Evolutionary conservation across 2,329 filamentous ascomycete genomes (phyloP).

Genomic region (Bipolaris zeicola): DNA sequence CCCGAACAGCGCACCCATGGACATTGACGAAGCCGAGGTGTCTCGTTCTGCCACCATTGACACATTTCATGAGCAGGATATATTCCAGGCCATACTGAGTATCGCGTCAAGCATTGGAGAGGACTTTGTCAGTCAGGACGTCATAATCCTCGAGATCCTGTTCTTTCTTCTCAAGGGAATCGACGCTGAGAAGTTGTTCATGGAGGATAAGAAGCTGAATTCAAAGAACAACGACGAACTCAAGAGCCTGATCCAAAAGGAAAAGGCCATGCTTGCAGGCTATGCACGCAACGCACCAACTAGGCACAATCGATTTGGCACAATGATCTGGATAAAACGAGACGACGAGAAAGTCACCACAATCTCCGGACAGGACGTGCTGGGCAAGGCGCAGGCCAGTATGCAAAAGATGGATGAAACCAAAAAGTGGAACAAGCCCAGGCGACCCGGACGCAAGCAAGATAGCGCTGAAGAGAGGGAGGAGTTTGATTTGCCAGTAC

Average conservation of each 20-base stretch:
- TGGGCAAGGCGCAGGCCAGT: constrained; percentile 73
- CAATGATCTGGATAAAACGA: constrained; percentile 95
- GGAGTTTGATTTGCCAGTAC: constrained; percentile 77
- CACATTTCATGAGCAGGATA: constrained; percentile 87
- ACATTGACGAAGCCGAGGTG: constrained; percentile 88
- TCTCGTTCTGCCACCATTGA: constrained; percentile 87
- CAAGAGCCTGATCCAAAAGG: constrained; percentile 75
- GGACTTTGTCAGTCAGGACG: constrained; percentile 88
- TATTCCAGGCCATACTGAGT: constrained; percentile 82
- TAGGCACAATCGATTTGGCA: constrained; percentile 91
- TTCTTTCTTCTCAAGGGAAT: constrained; percentile 94
- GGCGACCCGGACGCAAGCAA: constrained; percentile 53
- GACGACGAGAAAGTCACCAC: constrained; percentile 84
- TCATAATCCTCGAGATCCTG: constrained; percentile 86
- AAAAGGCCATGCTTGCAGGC: constrained; percentile 79
- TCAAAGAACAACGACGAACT: constrained; percentile 75
- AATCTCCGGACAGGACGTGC: constrained; percentile 84
- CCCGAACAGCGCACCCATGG: constrained; percentile 71
- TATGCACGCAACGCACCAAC: constrained; percentile 80
- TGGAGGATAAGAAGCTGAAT: constrained; percentile 74
- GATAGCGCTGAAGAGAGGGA: constrained; percentile 44
- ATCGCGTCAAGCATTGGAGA: constrained; percentile 92
- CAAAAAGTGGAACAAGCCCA: constrained; percentile 88
- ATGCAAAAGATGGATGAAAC: constrained; percentile 87
- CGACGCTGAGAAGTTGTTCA: constrained; percentile 81